A percentile compares a stretch with the other conserved stretches of the same genome.
Evolutionary conservation across 2,329 filamentous ascomycete genomes (phyloP).

Genomic region (Pseudogymnoascus sp.): DNA sequence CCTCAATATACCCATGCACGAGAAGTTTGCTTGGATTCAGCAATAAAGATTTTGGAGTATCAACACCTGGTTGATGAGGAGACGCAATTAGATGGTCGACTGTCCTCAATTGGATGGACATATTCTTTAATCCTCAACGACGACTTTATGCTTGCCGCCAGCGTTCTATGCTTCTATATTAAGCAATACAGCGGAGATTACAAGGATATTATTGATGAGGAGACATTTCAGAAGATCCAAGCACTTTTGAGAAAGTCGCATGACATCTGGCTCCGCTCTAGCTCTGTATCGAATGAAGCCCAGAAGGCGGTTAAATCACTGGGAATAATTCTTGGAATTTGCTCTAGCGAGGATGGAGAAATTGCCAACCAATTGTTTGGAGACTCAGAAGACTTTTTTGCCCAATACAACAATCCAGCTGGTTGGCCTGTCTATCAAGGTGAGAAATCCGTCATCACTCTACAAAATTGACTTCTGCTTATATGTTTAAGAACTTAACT

Average conservation of each 20-base stretch:
- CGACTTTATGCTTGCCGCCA: conserved; percentile 54
- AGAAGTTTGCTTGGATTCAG: conserved; percentile 45
- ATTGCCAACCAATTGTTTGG: neutral
- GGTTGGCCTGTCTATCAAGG: neutral
- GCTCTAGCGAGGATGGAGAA: neutral
- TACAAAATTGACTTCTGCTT: neutral
- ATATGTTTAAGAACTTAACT: neutral
- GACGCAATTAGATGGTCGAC: conserved; percentile 45
- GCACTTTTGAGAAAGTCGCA: neutral
- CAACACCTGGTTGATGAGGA: conserved; percentile 43
- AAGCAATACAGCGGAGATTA: neutral
- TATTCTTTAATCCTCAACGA: conserved; percentile 51
- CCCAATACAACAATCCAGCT: neutral
- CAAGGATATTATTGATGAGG: neutral
- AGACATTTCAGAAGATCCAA: neutral
- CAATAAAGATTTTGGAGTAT: conserved; percentile 42
- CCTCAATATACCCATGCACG: conserved; percentile 49
- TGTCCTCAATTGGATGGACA: conserved; percentile 49
- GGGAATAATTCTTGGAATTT: neutral
- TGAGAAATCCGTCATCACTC: neutral
- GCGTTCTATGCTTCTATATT: conserved; percentile 47
- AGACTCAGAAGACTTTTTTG: neutral
- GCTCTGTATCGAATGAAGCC: neutral
- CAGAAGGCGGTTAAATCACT: neutral
- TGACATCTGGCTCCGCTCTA: neutral